phyloP scores from a whole-genome alignment of 2,329 filamentous ascomycete species.

The Bisporella sp. region DNA sequence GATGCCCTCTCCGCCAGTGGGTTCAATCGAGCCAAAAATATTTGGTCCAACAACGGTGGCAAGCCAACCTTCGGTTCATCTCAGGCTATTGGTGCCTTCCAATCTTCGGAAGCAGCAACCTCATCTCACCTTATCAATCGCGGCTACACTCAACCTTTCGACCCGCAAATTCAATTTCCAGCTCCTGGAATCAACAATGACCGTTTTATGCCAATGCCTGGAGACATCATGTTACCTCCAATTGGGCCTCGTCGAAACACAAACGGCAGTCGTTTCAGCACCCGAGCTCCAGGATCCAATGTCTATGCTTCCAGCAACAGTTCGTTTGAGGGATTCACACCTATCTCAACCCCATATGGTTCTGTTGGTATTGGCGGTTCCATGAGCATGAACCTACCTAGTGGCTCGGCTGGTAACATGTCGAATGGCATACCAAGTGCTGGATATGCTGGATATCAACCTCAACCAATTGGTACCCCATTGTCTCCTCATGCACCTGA shows the following conservation, averaged over 20 bases:
- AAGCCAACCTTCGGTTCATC: slow-evolving; percentile 33
- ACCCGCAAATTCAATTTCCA: slow-evolving; percentile 19
- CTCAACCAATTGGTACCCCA: slow-evolving; percentile 53
- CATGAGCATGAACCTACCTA: slow-evolving; percentile 14
- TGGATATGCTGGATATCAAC: slow-evolving; percentile 35
- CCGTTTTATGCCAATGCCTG: slow-evolving; percentile 21
- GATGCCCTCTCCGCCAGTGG: slow-evolving; percentile 44
- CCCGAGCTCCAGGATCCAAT: slow-evolving; percentile 19
- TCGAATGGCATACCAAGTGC: slow-evolving; percentile 9
- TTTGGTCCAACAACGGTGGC: slow-evolving; percentile 41
- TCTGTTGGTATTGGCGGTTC: slow-evolving; percentile 16
- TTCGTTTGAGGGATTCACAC: slow-evolving; percentile 27
- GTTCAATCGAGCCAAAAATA: slow-evolving; percentile 46
- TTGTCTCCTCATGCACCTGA: slow-evolving; percentile 69
- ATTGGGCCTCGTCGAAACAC: slow-evolving; percentile 19
- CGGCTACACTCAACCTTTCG: slow-evolving; percentile 26
- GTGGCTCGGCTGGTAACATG: slow-evolving; percentile 12
- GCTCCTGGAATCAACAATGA: slow-evolving; percentile 19
- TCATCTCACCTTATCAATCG: slow-evolving; percentile 41
- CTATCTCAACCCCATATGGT: slow-evolving; percentile 20
- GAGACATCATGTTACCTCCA: slow-evolving; percentile 21
- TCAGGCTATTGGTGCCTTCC: slow-evolving; percentile 17
- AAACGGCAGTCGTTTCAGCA: slow-evolving; percentile 21
- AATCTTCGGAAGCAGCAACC: slow-evolving; percentile 27
- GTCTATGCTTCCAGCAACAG: slow-evolving; percentile 28